These are phyloP conservation scores for Circinella minor DNA, from an alignment of 371 early-diverging fungal species.

Conservation along the genomic window DNA sequence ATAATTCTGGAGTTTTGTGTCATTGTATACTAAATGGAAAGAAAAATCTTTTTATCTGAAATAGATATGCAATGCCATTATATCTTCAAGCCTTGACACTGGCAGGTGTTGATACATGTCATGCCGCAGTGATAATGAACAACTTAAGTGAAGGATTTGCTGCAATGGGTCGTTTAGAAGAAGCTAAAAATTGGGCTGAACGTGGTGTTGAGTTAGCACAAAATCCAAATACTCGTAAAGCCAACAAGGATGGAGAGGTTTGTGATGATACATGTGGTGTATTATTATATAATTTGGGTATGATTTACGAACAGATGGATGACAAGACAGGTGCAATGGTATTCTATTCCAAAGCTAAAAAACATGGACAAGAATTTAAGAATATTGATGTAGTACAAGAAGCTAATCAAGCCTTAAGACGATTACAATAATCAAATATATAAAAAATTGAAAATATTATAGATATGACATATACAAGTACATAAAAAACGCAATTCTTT, in stretches of 20 bases:
- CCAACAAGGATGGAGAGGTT: slow-evolving; percentile 44
- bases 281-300: slow-evolving; percentile 64
- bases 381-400: slow-evolving; percentile 36
- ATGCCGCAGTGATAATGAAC: slow-evolving; percentile 59
- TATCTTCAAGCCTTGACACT: slow-evolving; percentile 62
- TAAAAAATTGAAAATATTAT: background rate
- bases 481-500: too few relatives aligned
- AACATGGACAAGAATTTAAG: slow-evolving; percentile 40
- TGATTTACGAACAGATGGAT: slow-evolving; percentile 60
- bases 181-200: slow-evolving; percentile 66
- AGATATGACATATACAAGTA: background rate
- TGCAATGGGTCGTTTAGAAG: slow-evolving; percentile 53
- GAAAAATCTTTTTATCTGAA: too few relatives aligned
- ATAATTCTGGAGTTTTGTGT: too few relatives aligned
- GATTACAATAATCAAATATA: slow-evolving; percentile 16
- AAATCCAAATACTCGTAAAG: slow-evolving; percentile 51
- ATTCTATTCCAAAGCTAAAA: slow-evolving; percentile 35
- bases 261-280: slow-evolving; percentile 67
- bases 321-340: slow-evolving; percentile 34
- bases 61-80: slow-evolving; percentile 62
- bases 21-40: too few relatives aligned
- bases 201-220: slow-evolving; percentile 57
- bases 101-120: slow-evolving; percentile 48
- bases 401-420: slow-evolving; percentile 38
- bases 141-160: slow-evolving; percentile 66